These are phyloP conservation scores for Apium graveolens DNA, from an alignment of 129 eudicot genomes.

Conservation along the genomic window DNA sequence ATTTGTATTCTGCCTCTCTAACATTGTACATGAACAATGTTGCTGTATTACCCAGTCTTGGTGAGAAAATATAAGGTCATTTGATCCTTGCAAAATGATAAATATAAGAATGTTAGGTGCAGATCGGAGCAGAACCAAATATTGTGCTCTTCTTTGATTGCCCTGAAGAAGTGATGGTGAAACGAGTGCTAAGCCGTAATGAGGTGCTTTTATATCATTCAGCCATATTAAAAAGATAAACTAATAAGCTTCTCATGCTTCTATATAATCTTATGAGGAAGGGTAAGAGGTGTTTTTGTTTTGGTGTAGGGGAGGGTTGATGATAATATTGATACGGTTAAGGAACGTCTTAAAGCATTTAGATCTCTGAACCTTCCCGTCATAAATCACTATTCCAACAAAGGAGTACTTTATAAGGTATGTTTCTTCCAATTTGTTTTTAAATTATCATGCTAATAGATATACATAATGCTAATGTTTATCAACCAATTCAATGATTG, in stretches of 20 bases:
- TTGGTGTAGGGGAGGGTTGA: slow-evolving; percentile 74
- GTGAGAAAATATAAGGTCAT: not conserved
- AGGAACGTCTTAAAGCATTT: slow-evolving; percentile 77
- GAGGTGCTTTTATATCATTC: slow-evolving; percentile 39
- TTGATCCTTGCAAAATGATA: not conserved
- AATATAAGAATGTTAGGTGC: slow-evolving; percentile 16
- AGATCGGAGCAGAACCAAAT: slow-evolving; percentile 80
- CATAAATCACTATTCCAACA: slow-evolving; percentile 59
- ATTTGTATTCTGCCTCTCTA: not conserved
- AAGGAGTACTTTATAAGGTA: slow-evolving; percentile 85
- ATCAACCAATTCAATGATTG: not conserved
- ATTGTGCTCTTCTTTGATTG: slow-evolving; percentile 89
- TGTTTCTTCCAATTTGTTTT: not conserved
- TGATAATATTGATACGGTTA: slow-evolving; percentile 76
- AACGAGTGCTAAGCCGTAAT: slow-evolving; percentile 77
- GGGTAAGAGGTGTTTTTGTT: slow-evolving; percentile 11
- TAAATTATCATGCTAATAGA: not conserved
- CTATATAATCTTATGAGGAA: not conserved
- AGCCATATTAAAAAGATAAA: not conserved
- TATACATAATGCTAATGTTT: not conserved
- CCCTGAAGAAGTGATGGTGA: slow-evolving; percentile 85
- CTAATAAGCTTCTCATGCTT: not conserved
- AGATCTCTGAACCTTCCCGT: slow-evolving; percentile 72
- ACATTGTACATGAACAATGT: not conserved
- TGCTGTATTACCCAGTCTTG: not conserved